Percentiles rank a stretch among this genome's conserved stretches.
phyloP scores from a whole-genome alignment of 495 filamentous ascomycete genomes.

The Penicillium pulvis region DNA sequence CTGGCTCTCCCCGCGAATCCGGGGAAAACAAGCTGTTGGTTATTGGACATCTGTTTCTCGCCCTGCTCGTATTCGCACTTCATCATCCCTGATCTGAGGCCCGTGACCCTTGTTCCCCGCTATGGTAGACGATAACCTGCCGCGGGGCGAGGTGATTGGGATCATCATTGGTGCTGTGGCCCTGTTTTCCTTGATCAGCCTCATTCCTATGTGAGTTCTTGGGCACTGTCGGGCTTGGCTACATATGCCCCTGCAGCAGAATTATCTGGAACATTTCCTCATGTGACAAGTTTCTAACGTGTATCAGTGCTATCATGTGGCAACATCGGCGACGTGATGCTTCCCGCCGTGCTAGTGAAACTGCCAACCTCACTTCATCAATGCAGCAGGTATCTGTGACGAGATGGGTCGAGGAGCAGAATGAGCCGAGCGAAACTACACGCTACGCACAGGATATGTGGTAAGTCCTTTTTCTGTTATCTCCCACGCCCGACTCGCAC shows the following conservation, averaged over 20 bases:
- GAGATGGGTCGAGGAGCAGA: conserved; percentile 35
- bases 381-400: conserved; percentile 29
- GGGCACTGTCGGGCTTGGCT: conserved; percentile 17
- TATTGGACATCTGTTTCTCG: background rate
- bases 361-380: conserved; percentile 10
- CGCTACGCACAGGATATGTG: conserved; percentile 34
- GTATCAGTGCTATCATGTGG: background rate
- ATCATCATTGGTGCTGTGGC: conserved; percentile 39
- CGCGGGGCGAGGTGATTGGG: conserved; percentile 33
- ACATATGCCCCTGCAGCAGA: background rate
- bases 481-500: background rate
- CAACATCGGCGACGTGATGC: conserved; percentile 11
- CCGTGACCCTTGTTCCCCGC: conserved; percentile 15
- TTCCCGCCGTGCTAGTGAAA: conserved; percentile 18
- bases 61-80: conserved; percentile 20
- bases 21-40: background rate
- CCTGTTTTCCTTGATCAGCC: conserved; percentile 34
- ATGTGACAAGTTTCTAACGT: conserved; percentile 21
- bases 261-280: background rate
- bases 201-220: conserved; percentile 38
- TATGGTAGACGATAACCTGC: conserved; percentile 30
- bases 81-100: conserved; percentile 5
- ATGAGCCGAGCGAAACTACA: conserved; percentile 17
- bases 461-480: conserved; percentile 25
- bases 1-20: background rate